Evolutionary conservation across 805 yeast species (phyloP), one percentile per base, ranked within the genome.

Genomic region (Candida namnaoensis): DNA sequence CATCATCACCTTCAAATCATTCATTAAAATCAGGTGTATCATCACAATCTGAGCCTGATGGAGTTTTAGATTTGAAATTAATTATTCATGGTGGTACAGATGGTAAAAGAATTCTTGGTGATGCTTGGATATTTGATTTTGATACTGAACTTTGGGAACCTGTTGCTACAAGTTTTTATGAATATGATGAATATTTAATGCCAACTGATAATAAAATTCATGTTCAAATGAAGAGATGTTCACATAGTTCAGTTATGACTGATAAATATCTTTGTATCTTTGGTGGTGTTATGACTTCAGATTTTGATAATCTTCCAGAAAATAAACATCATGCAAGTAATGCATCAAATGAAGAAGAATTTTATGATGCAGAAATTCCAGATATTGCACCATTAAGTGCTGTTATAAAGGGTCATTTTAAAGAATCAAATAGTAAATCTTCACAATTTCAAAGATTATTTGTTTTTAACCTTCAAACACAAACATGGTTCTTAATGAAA

Each of bases 111-210:
- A 64, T 73, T 10, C 51, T 60, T 25, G 73, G 75, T 26, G 80
- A 74, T 53, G 49, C 66, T 49, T 75, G 80, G 80, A 62, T 66
- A 59, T 74, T 71, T 46, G 69, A 71, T 46, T 48, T 74, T 25
- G 64, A 62, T 27, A 47, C 60, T 1, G 75, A 69, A 43, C 51
- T 52, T 2, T 75, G 80, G 80, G 35, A 38, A 13, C 39, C 46
- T 14, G 32, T 58, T 1, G 43, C 46, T 1, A 49, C 64, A 0
- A 54, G 34, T 40, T 65, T 60, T 15, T 61, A 61, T 12, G 36
- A 44, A 43, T 13, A 41, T 42, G 37, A 39, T 41, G 25, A 47
- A 37, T 10, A 47, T 50, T 4, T 50, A 36, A 24, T 37, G 46
- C 48, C n/a, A 19, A 38, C 34, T 40, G 40, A 35, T 5, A 39